Percentiles rank a stretch among this genome's conserved stretches.
Conservation (phyloP, 371 early-diverging fungal species). For the Mortierella sp. region DNA sequence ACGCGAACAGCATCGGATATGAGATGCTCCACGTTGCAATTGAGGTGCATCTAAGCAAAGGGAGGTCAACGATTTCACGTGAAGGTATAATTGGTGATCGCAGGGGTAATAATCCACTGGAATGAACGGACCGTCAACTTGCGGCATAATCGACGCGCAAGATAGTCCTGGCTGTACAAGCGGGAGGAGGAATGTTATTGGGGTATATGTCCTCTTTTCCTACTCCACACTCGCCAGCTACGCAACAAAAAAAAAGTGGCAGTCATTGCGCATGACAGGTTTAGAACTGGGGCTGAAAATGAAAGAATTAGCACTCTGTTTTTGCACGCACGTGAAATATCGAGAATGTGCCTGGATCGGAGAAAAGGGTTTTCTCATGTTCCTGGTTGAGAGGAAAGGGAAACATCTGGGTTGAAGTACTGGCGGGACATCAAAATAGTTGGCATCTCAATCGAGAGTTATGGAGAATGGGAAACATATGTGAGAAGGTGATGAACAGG, state of each 20-base stretch:
- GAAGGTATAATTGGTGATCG: not conserved
- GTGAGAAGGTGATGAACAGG: not conserved
- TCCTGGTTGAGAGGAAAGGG: not conserved
- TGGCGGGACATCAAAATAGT: conserved; percentile 1
- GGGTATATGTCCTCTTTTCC: not conserved
- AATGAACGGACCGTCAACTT: too few relatives aligned
- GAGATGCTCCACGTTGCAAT: too few relatives aligned
- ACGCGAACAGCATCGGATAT: too few relatives aligned
- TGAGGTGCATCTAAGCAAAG: not conserved
- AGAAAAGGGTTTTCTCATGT: not conserved
- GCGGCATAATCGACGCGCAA: too few relatives aligned
- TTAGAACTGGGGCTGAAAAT: not conserved
- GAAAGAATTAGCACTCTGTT: not conserved
- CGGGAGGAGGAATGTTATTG: too few relatives aligned
- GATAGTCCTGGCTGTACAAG: too few relatives aligned
- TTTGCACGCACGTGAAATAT: conserved; percentile 8
- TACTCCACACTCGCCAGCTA: not conserved
- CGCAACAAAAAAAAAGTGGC: not conserved
- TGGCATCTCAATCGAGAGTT: too few relatives aligned
- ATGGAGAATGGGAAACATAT: not conserved
- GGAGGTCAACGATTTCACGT: not conserved
- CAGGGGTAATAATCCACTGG: too few relatives aligned
- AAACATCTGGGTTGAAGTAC: not conserved
- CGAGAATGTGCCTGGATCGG: conserved; percentile 4
- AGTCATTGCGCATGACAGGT: conserved; percentile 3